phyloP scores from a whole-genome alignment of 306 rosid species.

The Vigna unguiculata region DNA sequence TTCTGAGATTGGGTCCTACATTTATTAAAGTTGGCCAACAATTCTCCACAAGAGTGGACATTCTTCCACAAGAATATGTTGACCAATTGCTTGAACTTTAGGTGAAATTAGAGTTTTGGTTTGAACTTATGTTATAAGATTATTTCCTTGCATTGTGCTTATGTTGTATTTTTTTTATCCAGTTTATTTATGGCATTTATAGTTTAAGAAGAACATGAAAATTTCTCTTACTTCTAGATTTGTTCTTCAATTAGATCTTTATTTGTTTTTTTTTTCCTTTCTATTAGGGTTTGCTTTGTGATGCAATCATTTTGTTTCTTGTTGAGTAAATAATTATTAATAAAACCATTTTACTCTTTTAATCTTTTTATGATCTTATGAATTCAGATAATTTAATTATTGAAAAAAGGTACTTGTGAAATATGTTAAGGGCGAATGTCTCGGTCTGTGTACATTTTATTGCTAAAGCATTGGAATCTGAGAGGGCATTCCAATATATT shows the following conservation, averaged over 20 bases:
- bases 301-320: conserved; percentile 8
- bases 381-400: background rate
- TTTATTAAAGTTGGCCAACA: conserved; percentile 99
- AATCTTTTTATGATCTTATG: conserved; percentile 12
- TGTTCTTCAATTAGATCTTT: conserved; percentile 11
- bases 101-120: conserved; percentile 56
- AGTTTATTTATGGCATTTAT: conserved; percentile 11
- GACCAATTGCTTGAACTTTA: conserved; percentile 97
- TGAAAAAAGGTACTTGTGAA: conserved; percentile 3
- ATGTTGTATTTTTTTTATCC: conserved; percentile 12
- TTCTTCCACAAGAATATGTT: conserved; percentile 96
- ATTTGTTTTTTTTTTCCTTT: conserved; percentile 25
- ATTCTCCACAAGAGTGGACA: conserved; percentile 98
- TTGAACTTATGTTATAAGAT: conserved; percentile 27
- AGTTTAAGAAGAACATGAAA: background rate
- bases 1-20: conserved; percentile 96
- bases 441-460: background rate
- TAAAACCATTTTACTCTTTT: background rate
- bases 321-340: background rate
- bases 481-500: too few relatives aligned
- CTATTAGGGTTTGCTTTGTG: conserved; percentile 4
- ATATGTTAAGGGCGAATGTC: background rate
- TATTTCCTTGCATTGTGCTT: conserved; percentile 34
- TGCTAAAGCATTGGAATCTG: too few relatives aligned
- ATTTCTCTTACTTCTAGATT: background rate